These are phyloP conservation scores for Zizania latifolia DNA, from an alignment of 176 grass and related monocot species.

Conservation along the genomic window DNA sequence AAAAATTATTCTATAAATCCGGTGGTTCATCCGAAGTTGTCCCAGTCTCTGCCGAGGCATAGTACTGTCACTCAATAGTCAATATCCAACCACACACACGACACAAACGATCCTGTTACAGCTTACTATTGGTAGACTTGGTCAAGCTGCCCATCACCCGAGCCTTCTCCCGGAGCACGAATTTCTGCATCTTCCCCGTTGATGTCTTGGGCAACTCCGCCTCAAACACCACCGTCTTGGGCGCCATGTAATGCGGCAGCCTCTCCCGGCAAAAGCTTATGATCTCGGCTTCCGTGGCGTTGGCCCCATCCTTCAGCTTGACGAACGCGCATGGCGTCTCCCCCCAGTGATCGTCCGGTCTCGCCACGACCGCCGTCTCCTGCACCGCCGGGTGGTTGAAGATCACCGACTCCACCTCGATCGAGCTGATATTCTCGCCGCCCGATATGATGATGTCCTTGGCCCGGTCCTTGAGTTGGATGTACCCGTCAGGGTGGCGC, in stretches of 20 bases:
- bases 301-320: slow-evolving; percentile 18
- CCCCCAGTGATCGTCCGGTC: slow-evolving; percentile 29
- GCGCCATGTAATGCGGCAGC: slow-evolving; percentile 46
- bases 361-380: slow-evolving; percentile 43
- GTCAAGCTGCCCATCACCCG: slow-evolving; percentile 40
- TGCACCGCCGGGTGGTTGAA: slow-evolving; percentile 44
- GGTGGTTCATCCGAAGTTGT: no score
- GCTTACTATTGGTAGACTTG: slow-evolving; percentile 1
- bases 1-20: no score
- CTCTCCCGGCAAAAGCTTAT: slow-evolving; percentile 26
- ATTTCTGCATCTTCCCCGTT: slow-evolving; percentile 52
- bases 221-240: slow-evolving; percentile 42
- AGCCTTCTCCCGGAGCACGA: slow-evolving; percentile 40
- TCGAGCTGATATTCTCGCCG: slow-evolving; percentile 51
- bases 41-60: neutral
- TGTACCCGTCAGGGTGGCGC: slow-evolving; percentile 40
- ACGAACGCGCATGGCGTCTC: slow-evolving; percentile 52
- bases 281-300: slow-evolving; percentile 20
- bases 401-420: slow-evolving; percentile 48
- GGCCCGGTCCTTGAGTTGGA: slow-evolving; percentile 52
- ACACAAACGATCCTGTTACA: neutral
- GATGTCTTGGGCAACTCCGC: slow-evolving; percentile 47
- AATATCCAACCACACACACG: neutral
- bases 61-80: neutral
- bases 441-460: slow-evolving; percentile 50